phyloP scores from a whole-genome alignment of 2,329 filamentous ascomycete genomes.

The Thelonectria olida region DNA sequence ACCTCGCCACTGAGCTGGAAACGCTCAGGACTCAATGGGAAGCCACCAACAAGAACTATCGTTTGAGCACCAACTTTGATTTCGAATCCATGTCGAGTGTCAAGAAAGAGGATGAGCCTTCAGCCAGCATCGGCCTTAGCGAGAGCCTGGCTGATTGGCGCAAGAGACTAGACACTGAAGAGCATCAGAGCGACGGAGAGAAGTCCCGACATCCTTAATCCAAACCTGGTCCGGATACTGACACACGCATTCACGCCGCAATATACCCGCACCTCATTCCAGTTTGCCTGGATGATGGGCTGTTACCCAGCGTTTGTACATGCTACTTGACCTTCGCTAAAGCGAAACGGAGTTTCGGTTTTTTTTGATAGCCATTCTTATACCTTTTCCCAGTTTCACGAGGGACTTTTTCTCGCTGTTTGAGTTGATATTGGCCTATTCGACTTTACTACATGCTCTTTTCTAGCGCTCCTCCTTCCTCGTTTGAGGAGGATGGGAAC shows the following conservation, averaged over 20 bases:
- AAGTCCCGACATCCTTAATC: slow-evolving; percentile 40
- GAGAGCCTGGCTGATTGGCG: slow-evolving; percentile 83
- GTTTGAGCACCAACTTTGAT: slow-evolving; percentile 88
- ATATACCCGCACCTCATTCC: slow-evolving; percentile 44
- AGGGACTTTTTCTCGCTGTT: slow-evolving; percentile 13
- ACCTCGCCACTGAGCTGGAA: slow-evolving; percentile 90
- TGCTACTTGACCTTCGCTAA: slow-evolving; percentile 35
- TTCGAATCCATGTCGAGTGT: slow-evolving; percentile 66
- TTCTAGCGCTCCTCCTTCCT: slow-evolving; percentile 16
- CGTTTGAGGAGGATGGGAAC: slow-evolving; percentile 13
- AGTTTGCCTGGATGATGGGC: slow-evolving; percentile 31
- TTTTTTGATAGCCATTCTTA: slow-evolving; percentile 29
- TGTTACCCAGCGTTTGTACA: slow-evolving; percentile 32
- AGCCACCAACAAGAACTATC: slow-evolving; percentile 93
- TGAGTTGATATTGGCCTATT: slow-evolving; percentile 24
- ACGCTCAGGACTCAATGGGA: slow-evolving; percentile 93
- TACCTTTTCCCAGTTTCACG: slow-evolving; percentile 26
- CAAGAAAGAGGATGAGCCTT: slow-evolving; percentile 56
- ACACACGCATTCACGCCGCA: slow-evolving; percentile 43
- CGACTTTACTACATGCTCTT: slow-evolving; percentile 6
- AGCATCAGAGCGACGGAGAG: slow-evolving; percentile 45
- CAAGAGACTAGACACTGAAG: slow-evolving; percentile 73
- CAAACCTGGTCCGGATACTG: slow-evolving; percentile 35
- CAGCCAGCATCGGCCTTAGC: slow-evolving; percentile 62
- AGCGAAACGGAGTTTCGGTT: slow-evolving; percentile 40